Evolutionary conservation across 176 grass and related monocot genomes (phyloP).

Genomic region (barley (Hordeum vulgare)): MorexV3_pseudomolecules_assembly NC_058519.1:314050705-314051204

Average conservation of each 20-base stretch:
- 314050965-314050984: not conserved
- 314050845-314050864: slow-evolving; percentile 98
- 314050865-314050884: slow-evolving; percentile 68
- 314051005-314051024: not conserved
- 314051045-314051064: too few species aligned
- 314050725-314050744: slow-evolving; percentile 17
- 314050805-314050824: slow-evolving; percentile 65
- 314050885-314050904: slow-evolving; percentile 89
- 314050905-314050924: not conserved
- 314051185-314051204: slow-evolving; percentile 96
- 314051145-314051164: too few species aligned
- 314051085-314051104: too few species aligned
- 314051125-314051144: not conserved
- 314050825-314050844: slow-evolving; percentile 96
- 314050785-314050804: slow-evolving; percentile 4
- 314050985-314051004: not conserved
- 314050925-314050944: slow-evolving; percentile 5
- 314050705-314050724: slow-evolving; percentile 3
- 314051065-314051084: too few species aligned
- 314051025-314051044: too few species aligned
- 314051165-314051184: slow-evolving; percentile 91
- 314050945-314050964: slow-evolving; percentile 6
- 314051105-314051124: too few species aligned
- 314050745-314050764: not conserved
- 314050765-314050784: slow-evolving; percentile 9